These are phyloP conservation scores for Solanum chmielewskii DNA, from an alignment of 257 asterid genomes.

Conservation along the genomic window DNA sequence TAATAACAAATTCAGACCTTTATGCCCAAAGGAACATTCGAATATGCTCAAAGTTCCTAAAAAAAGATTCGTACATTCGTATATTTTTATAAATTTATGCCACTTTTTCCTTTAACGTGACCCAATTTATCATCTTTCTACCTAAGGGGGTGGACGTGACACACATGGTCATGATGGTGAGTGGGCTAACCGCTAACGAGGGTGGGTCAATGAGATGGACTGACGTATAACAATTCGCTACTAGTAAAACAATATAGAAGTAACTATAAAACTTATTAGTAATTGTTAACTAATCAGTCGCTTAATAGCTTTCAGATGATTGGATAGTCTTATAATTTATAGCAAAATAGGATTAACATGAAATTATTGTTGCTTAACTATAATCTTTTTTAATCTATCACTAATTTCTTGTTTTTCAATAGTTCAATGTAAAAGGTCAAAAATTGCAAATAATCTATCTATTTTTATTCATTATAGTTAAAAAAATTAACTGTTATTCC, in stretches of 20 bases:
- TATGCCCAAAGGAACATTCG: not conserved
- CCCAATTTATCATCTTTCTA: not conserved
- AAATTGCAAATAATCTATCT: too few species aligned
- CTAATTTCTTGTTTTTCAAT: too few species aligned
- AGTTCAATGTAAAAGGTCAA: too few species aligned
- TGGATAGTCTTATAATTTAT: not conserved
- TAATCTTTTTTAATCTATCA: too few species aligned
- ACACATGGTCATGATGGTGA: not conserved
- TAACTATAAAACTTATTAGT: fast-evolving
- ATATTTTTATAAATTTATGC: not conserved
- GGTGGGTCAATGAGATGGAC: not conserved
- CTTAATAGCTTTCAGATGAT: too few species aligned
- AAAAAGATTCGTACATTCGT: not conserved
- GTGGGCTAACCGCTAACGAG: not conserved
- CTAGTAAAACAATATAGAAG: too few species aligned
- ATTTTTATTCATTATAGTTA: too few species aligned
- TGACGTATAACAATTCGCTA: not conserved
- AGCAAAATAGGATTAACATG: too few species aligned
- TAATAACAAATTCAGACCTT: not conserved
- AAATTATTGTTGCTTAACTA: too few species aligned
- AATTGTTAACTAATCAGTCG: too few species aligned
- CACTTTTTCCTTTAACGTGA: not conserved
- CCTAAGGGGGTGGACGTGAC: not conserved
- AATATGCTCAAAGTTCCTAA: not conserved
- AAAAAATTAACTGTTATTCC: not conserved